These are phyloP conservation scores for Coix lacrymajobi DNA, from an alignment of 176 grass and related monocot species.

Conservation along the genomic window DNA sequence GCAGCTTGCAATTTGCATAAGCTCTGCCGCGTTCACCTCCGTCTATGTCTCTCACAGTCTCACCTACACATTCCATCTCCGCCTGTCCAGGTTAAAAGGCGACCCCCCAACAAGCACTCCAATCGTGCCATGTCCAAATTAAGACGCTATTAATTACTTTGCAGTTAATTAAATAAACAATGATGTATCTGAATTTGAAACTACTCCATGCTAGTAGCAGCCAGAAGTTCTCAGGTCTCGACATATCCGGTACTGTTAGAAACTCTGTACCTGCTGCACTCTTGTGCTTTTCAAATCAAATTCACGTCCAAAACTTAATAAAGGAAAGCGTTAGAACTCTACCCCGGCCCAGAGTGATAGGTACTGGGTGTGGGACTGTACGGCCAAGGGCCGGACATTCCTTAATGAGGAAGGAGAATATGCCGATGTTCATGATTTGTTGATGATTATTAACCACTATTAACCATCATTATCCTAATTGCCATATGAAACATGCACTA, in stretches of 20 bases:
- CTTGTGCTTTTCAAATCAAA: neutral
- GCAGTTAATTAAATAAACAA: no score
- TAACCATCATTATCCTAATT: no score
- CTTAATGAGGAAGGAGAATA: neutral
- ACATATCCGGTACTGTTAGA: neutral
- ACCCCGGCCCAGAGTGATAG: neutral
- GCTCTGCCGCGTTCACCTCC: neutral
- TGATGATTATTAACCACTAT: neutral
- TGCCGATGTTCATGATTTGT: neutral
- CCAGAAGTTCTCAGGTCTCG: neutral
- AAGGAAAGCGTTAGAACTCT: neutral
- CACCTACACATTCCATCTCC: neutral
- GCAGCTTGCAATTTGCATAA: no score
- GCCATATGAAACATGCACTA: no score
- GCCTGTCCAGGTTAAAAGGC: neutral
- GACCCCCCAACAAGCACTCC: no score
- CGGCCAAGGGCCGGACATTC: neutral
- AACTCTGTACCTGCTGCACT: neutral
- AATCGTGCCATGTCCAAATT: neutral
- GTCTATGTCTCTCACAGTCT: neutral
- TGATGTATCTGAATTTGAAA: no score
- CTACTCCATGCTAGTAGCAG: neutral
- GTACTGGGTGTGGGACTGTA: neutral
- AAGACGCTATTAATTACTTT: no score
- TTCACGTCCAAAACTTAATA: neutral